Base-by-base conservation (phyloP, 352 stramenopile genomes). In the Phytophthora pini region DNA sequence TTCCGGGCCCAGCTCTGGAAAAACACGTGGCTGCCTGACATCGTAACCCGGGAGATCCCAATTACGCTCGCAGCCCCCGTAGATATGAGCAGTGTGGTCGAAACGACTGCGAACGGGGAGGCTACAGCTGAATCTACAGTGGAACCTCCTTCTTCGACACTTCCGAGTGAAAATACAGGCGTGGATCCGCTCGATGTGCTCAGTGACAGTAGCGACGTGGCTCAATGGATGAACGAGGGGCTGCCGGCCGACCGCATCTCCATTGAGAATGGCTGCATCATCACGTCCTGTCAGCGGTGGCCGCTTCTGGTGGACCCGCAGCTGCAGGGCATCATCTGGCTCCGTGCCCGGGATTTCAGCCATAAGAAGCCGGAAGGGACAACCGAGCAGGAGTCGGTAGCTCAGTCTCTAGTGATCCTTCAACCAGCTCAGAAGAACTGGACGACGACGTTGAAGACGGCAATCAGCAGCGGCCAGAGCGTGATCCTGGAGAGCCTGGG, bases 211-310 rank as follows among this genome's bases (percentile, higher is more conserved):
- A 89, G 87, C 29, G 58, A 91, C 5, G 78, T 97, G 1, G 93
- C 92, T 0, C 82, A 96, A 46, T 98, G 92, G 93, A 91, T 97
- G 86, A 97, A 97, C 55, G 91, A 98, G 78, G 89, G 88, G 0
- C 65, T 98, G 0, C 92, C 92, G 2, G 80, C 91, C 0, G 92
- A 98, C 63, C 80, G 90, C 5, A 97, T 98, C 12, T 97, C 89
- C 9, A 85, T 97, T 12, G 93, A 98, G 58, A 98, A 98, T 51
- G 93, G 92, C 15, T 95, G 87, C 48, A 97, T 98, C 52, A 94
- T 97, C 44, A 89, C 86, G 32, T 94, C 87, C 22, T 97, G 84
- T 45, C 81, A 88, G 41, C 70, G 92, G 4, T 98, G 92, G 91
- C 92, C 92, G 4, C 74, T 98, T 15, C 76, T 98, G 12, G 93